These are phyloP conservation scores for Cornus florida DNA, from an alignment of 148 eudicot genomes.

Conservation along the genomic window DNA sequence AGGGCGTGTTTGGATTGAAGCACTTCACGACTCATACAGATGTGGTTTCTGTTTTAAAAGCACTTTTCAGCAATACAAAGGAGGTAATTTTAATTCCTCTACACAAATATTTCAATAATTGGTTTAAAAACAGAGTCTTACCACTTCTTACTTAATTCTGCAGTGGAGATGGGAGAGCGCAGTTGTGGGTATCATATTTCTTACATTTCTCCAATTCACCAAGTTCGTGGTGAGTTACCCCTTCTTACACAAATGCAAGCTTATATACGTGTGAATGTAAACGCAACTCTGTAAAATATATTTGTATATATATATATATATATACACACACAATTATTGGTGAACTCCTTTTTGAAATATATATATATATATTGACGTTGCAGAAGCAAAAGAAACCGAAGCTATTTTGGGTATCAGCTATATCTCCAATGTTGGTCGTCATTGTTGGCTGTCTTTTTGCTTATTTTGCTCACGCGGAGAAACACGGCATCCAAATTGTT, in stretches of 20 bases:
- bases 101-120: too few species aligned
- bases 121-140: not conserved
- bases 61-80: constrained; percentile 37
- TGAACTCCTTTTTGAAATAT: not conserved
- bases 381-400: constrained; percentile 77
- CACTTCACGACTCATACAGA: constrained; percentile 72
- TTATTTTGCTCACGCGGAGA: constrained; percentile 67
- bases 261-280: too few species aligned
- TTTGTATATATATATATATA: not conserved
- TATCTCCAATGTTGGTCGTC: constrained; percentile 69
- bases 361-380: constrained; percentile 4
- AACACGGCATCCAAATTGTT: constrained; percentile 71
- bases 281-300: not conserved
- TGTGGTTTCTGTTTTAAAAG: constrained; percentile 47
- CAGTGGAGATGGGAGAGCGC: constrained; percentile 84
- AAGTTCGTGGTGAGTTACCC: constrained; percentile 50
- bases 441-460: constrained; percentile 64
- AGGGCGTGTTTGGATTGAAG: constrained; percentile 68
- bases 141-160: not conserved
- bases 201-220: constrained; percentile 62
- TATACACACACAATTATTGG: too few species aligned
- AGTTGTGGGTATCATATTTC: constrained; percentile 65
- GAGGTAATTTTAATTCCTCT: constrained; percentile 41
- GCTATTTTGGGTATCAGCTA: constrained; percentile 78
- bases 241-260: not conserved